Base-by-base conservation (phyloP, 805 yeast species). In the Barnettozyma sp. region DNA sequence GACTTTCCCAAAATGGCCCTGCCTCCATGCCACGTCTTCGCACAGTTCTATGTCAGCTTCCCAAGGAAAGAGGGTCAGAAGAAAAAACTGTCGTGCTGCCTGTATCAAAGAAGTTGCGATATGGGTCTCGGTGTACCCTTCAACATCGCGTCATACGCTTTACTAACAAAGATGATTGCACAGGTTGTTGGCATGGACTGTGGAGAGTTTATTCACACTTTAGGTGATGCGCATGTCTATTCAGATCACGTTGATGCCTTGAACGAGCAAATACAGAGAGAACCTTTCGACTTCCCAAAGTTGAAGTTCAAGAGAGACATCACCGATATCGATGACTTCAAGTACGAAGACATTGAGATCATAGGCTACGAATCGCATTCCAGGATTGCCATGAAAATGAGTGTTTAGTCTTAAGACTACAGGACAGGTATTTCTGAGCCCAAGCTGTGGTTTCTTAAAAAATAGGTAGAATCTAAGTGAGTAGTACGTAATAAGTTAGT, bases 111-210 rank as follows among this genome's bases (percentile, higher is more conserved):
- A 52, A 83, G 95, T n/a, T 90, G 97, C 60, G 99, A 92, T 55
- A 88, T 92, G 96, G 99, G 99, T 0, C 71, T 92, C n/a, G 99
- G 99, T 11, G 97, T 92, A 16, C 99, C 99, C 1, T 92, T 92
- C 61, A 92, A 92, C 56, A 92, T 92, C 52, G 98, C 99, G 0
- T 86, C 97, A 0, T 92, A 92, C 56, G 95, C 98, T 0, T 65
- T 92, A 36, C 68, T 92, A 42, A 88, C 97, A 2, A 80, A 74
- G 49, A 90, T 92, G 97, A 82, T 92, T 44, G 98, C 99, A 2
- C 85, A 84, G 43, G 82, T 92, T n/a, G 87, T 87, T 29, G 95
- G 76, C 46, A 79, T 88, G 84, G 94, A 87, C 47, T 82, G 95
- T 42, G 97, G 97, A 27, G 97, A 88, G 49, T 86, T 92, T 49